Evolutionary conservation across 2,329 filamentous ascomycete genomes (phyloP).

Genomic region (Macrophomina pseudophaseolina): DNA sequence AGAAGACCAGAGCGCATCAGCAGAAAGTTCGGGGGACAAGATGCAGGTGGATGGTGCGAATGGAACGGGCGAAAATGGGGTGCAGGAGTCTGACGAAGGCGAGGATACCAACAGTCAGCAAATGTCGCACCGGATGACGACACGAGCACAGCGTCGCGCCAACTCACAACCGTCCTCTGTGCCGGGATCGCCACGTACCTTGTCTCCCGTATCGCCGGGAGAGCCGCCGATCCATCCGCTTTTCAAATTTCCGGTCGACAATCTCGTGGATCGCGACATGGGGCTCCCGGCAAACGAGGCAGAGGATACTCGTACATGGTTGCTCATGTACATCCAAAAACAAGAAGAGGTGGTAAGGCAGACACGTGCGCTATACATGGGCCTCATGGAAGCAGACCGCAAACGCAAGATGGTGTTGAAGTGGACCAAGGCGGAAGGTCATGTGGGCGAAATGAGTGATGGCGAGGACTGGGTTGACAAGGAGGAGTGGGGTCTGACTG

Average conservation of each 20-base stretch:
- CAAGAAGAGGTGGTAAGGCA: constrained; percentile 82
- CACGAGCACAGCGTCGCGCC: constrained; percentile 56
- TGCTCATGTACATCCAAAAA: constrained; percentile 81
- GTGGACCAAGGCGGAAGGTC: constrained; percentile 80
- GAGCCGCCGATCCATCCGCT: constrained; percentile 72
- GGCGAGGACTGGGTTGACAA: constrained; percentile 89
- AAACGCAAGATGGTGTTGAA: constrained; percentile 72
- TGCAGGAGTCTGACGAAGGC: neutral
- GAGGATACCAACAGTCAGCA: constrained; percentile 35
- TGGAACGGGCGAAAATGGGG: neutral
- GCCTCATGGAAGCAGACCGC: constrained; percentile 74
- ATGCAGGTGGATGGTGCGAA: constrained; percentile 23
- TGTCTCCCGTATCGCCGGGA: constrained; percentile 52
- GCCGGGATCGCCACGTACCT: constrained; percentile 30
- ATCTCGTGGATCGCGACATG: constrained; percentile 70
- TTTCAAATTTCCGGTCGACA: constrained; percentile 68
- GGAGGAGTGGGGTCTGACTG: constrained; percentile 76
- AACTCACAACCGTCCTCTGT: constrained; percentile 30
- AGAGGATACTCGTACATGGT: constrained; percentile 74
- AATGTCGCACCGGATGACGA: constrained; percentile 59
- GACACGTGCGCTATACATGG: constrained; percentile 69
- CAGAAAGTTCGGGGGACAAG: constrained; percentile 4
- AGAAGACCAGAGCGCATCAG: neutral
- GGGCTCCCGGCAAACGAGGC: constrained; percentile 76
- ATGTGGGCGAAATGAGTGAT: constrained; percentile 80